phyloP scores from a whole-genome alignment of 2,329 filamentous ascomycete genomes.

The Aspergillus felis region DNA sequence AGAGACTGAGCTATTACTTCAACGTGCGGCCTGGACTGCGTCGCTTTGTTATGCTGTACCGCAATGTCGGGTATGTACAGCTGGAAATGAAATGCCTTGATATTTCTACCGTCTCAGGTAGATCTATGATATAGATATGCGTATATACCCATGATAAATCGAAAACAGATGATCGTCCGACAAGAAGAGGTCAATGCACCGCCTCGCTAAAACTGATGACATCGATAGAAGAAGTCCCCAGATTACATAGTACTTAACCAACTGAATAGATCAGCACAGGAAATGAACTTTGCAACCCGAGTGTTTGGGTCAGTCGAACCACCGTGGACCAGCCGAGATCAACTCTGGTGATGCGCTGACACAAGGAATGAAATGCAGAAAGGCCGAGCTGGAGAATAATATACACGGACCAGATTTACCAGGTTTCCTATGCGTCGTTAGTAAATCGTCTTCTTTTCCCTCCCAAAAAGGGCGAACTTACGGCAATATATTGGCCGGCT shows the following conservation, averaged over 20 bases:
- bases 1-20: not conserved
- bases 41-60: not conserved
- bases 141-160: not conserved
- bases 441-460: not conserved
- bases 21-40: too few relatives aligned
- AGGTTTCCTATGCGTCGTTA: conserved; percentile 29
- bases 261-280: not conserved
- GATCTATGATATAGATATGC: not conserved
- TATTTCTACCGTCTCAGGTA: not conserved
- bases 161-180: not conserved
- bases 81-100: not conserved
- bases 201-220: not conserved
- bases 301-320: not conserved
- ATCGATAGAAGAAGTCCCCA: not conserved
- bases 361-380: not conserved
- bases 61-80: not conserved
- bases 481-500: conserved; percentile 91
- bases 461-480: conserved; percentile 22
- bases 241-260: not conserved
- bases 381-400: not conserved
- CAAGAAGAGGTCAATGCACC: not conserved
- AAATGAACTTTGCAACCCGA: not conserved
- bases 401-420: conserved; percentile 18
- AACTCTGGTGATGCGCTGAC: not conserved
- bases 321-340: conserved; percentile 1